phyloP scores from a whole-genome alignment of 257 asterid genomes.

The Agastache rugosa region DNA sequence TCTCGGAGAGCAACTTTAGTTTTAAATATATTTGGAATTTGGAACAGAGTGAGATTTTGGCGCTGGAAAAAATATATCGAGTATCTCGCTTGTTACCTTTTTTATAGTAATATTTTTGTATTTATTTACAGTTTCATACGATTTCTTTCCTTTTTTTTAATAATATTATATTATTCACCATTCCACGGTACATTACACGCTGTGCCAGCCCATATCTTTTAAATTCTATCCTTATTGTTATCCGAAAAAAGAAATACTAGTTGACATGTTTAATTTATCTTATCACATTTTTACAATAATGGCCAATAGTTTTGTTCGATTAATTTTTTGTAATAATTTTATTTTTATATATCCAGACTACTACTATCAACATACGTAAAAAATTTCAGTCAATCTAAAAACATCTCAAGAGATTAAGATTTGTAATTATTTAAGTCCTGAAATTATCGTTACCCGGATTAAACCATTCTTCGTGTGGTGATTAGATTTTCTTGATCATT shows the following conservation, averaged over 20 bases:
- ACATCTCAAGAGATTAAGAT: too few species aligned
- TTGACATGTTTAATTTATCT: slow-evolving; percentile 14
- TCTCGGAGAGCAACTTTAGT: neutral
- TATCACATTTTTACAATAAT: neutral
- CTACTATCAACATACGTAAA: too few species aligned
- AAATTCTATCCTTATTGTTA: slow-evolving; percentile 30
- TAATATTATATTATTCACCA: too few species aligned
- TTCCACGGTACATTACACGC: neutral
- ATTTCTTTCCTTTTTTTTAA: neutral
- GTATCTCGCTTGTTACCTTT: neutral
- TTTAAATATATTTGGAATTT: neutral
- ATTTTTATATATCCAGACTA: neutral
- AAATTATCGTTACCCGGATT: too few species aligned
- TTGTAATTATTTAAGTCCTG: too few species aligned
- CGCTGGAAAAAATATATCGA: neutral
- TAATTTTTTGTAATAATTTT: neutral
- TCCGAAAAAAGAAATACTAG: slow-evolving; percentile 20
- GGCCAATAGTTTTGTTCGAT: neutral
- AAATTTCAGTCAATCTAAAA: too few species aligned
- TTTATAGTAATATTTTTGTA: neutral
- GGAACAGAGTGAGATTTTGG: neutral
- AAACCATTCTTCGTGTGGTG: too few species aligned
- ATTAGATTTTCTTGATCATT: neutral
- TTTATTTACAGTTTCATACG: neutral
- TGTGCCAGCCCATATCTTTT: neutral